Evolutionary conservation across 139 green algal species (phyloP).

Genomic region (Closterium sp.): DNA sequence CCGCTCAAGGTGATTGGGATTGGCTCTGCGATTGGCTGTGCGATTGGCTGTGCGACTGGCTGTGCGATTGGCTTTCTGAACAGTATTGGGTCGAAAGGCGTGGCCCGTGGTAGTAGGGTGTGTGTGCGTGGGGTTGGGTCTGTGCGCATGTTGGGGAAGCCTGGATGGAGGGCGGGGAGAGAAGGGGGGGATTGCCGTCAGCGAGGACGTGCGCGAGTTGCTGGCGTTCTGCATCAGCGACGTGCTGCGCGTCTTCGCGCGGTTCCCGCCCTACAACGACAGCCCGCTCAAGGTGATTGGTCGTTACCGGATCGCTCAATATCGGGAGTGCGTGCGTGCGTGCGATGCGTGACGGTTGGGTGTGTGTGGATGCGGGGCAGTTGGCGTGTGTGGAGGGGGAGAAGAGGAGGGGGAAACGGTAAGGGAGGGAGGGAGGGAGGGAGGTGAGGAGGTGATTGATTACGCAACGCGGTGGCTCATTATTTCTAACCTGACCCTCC

Average conservation of each 20-base stretch:
- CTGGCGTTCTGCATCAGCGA: no score
- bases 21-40: no score
- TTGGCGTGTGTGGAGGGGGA: not conserved
- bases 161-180: no score
- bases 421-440: not conserved
- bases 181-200: no score
- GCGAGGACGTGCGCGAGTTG: no score
- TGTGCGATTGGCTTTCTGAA: no score
- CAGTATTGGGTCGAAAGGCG: no score
- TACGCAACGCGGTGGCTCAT: not conserved
- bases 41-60: no score
- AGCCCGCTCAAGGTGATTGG: slow-evolving; percentile 25
- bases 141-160: no score
- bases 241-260: slow-evolving; percentile 38
- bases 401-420: no score
- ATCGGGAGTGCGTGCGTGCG: not conserved
- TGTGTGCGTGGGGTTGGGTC: no score
- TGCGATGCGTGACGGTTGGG: not conserved
- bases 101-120: no score
- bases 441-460: not conserved
- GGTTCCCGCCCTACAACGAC: slow-evolving; percentile 34
- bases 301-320: not conserved
- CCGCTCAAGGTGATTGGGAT: slow-evolving; percentile 43
- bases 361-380: not conserved
- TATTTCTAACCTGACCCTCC: not conserved